phyloP scores from a whole-genome alignment of 441 rosid species.

The Populus hybrid region DNA sequence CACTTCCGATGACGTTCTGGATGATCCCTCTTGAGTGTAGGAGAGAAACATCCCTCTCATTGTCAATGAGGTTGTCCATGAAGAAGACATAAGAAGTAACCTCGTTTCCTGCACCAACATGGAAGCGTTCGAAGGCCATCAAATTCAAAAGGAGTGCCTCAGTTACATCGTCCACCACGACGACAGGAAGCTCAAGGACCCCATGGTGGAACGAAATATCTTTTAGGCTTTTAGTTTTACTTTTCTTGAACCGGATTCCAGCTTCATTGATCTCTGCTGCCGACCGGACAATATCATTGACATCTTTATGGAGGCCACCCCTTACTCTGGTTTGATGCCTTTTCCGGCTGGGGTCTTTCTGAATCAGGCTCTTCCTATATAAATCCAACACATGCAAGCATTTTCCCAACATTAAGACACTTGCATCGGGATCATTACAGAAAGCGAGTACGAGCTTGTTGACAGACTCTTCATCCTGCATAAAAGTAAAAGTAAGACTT shows the following conservation, averaged over 20 bases:
- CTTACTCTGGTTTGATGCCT: background rate
- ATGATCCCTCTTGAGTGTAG: constrained; percentile 42
- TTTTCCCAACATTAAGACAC: constrained; percentile 11
- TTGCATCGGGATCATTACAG: constrained; percentile 15
- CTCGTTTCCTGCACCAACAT: constrained; percentile 21
- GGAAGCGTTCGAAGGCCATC: constrained; percentile 38
- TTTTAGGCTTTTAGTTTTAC: constrained; percentile 30
- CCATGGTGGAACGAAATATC: constrained; percentile 39
- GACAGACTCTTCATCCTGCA: constrained; percentile 36
- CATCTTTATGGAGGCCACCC: background rate
- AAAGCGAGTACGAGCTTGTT: constrained; percentile 37
- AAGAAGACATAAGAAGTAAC: constrained; percentile 41
- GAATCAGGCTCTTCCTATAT: constrained; percentile 31
- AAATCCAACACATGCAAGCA: constrained; percentile 45
- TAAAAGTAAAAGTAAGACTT: background rate
- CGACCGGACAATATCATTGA: constrained; percentile 30
- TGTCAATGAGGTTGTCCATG: constrained; percentile 44
- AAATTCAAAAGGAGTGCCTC: constrained; percentile 43
- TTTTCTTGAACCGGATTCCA: constrained; percentile 36
- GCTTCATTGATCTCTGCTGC: constrained; percentile 46
- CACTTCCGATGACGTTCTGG: constrained; percentile 39
- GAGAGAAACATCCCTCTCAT: constrained; percentile 37
- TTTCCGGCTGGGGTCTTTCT: constrained; percentile 2
- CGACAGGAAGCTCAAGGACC: constrained; percentile 33
- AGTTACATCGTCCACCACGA: constrained; percentile 38